A percentile compares a stretch with the other conserved stretches of the same genome.
These are phyloP conservation scores for Stenocarpella maydis DNA, from an alignment of 2,329 filamentous ascomycete genomes.

Conservation along the genomic window DNA sequence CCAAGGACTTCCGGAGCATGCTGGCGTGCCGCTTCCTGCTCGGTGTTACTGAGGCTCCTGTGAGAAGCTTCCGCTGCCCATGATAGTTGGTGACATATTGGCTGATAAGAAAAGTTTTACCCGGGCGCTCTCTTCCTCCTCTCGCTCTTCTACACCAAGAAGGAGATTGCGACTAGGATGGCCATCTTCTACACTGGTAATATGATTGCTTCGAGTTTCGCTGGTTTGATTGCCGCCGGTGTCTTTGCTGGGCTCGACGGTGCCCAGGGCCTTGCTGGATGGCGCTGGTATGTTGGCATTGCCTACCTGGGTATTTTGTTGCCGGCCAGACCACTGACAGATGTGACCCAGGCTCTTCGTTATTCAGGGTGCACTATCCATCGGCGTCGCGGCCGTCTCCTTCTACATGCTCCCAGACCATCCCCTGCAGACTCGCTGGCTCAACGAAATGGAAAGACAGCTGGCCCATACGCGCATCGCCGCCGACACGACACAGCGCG, in stretches of 20 bases:
- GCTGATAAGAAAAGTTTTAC: slow-evolving; percentile 38
- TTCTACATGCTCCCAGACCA: slow-evolving; percentile 47
- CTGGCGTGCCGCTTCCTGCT: slow-evolving; percentile 52
- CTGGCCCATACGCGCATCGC: slow-evolving; percentile 43
- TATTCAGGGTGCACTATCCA: slow-evolving; percentile 41
- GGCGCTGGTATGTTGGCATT: slow-evolving; percentile 44
- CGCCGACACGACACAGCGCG: slow-evolving; percentile 11
- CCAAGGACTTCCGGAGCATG: slow-evolving; percentile 43
- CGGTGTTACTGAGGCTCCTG: slow-evolving; percentile 50
- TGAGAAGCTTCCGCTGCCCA: background rate
- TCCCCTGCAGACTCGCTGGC: slow-evolving; percentile 49
- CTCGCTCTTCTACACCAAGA: slow-evolving; percentile 69
- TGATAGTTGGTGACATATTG: background rate
- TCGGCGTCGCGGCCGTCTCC: slow-evolving; percentile 42
- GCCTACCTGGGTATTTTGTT: background rate
- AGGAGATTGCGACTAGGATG: slow-evolving; percentile 68
- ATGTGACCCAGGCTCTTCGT: slow-evolving; percentile 37
- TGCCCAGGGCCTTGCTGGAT: slow-evolving; percentile 46
- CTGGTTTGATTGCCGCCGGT: slow-evolving; percentile 68
- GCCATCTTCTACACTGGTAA: slow-evolving; percentile 67
- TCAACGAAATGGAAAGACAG: slow-evolving; percentile 51
- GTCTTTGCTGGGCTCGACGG: slow-evolving; percentile 66
- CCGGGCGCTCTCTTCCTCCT: slow-evolving; percentile 60
- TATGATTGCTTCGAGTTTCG: slow-evolving; percentile 73
- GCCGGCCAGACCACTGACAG: background rate